phyloP scores from a whole-genome alignment of 495 filamentous ascomycete genomes.

The Penicillium lividum region DNA sequence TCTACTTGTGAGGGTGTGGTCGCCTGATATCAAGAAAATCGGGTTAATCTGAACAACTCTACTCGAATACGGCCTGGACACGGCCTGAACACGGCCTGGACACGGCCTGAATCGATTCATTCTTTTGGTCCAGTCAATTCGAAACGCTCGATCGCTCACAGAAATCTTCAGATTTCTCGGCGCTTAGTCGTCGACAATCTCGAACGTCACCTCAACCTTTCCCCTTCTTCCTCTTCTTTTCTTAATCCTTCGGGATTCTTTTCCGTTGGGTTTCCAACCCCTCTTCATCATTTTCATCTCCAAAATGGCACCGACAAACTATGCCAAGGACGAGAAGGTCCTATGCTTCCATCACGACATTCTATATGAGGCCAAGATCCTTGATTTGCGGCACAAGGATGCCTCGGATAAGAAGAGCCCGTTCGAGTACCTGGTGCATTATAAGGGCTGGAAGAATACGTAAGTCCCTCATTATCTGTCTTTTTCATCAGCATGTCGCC shows the following conservation, averaged over 20 bases:
- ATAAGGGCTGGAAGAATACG: slow-evolving; percentile 99
- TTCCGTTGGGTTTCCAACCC: neutral
- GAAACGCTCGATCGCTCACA: too few species aligned
- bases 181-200: too few species aligned
- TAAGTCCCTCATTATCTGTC: slow-evolving; percentile 46
- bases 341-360: slow-evolving; percentile 97
- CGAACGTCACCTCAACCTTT: too few species aligned
- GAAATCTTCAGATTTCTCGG: too few species aligned
- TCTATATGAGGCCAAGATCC: slow-evolving; percentile 94
- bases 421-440: slow-evolving; percentile 88
- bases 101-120: neutral
- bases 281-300: slow-evolving; percentile 5
- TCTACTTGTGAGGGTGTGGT: neutral
- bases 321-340: slow-evolving; percentile 86
- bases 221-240: neutral
- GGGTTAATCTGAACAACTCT: neutral
- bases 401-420: slow-evolving; percentile 71
- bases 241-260: neutral
- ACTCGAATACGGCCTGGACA: neutral
- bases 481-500: slow-evolving; percentile 1
- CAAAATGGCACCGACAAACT: slow-evolving; percentile 68
- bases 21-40: neutral
- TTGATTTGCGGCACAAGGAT: slow-evolving; percentile 68
- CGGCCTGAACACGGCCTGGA: neutral
- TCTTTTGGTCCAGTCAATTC: neutral